Evolutionary conservation across 768 basidiomycete genomes (phyloP).

Genomic region (Inosperma sp.): DNA sequence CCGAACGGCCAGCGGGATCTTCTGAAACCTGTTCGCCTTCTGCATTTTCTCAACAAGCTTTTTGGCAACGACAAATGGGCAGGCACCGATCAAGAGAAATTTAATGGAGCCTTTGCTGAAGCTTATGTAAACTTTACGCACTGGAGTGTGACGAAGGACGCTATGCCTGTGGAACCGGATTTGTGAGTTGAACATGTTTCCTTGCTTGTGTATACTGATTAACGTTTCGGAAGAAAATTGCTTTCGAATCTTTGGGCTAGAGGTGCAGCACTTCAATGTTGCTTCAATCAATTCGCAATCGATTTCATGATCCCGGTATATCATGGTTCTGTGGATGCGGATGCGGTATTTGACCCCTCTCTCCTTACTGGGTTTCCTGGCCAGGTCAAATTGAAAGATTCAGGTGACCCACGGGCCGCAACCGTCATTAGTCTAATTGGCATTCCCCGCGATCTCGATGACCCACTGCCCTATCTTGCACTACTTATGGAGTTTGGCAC

Average conservation of each 20-base stretch:
- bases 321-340: conserved; percentile 4
- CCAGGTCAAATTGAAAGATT: conserved; percentile 8
- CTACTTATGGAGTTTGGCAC: conserved; percentile 10
- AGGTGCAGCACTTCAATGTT: conserved; percentile 6
- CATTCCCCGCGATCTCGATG: neutral
- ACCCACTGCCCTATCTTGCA: conserved; percentile 8
- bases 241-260: conserved; percentile 8
- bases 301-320: conserved; percentile 5
- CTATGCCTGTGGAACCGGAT: neutral
- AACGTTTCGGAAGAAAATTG: neutral
- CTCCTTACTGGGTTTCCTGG: neutral
- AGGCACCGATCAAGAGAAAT: neutral
- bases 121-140: conserved; percentile 3
- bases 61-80: conserved; percentile 1
- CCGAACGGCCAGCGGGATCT: neutral
- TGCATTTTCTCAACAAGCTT: conserved; percentile 1
- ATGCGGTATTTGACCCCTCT: conserved; percentile 1
- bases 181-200: neutral
- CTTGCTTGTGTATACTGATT: conserved; percentile 1
- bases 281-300: neutral
- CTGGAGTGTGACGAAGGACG: conserved; percentile 7
- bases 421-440: conserved; percentile 4
- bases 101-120: neutral
- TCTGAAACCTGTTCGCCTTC: conserved; percentile 5
- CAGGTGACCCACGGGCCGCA: conserved; percentile 7